These are phyloP conservation scores for Leccinum cinnamomeum DNA, from an alignment of 1,284 basidiomycete genomes.

Conservation along the genomic window DNA sequence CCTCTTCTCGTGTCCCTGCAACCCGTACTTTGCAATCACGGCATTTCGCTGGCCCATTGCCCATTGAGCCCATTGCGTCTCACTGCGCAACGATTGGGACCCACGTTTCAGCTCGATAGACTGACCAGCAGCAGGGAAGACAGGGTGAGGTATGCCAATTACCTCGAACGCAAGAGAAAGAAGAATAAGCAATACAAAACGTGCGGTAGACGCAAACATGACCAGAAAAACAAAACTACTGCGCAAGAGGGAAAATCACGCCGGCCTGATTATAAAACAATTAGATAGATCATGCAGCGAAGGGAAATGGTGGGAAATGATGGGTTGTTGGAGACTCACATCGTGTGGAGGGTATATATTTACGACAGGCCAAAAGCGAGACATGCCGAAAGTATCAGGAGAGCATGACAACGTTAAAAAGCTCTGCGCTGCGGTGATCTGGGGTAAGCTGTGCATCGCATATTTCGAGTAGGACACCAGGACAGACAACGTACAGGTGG, in stretches of 20 bases:
- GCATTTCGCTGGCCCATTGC: slow-evolving; percentile 24
- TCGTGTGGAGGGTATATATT: slow-evolving; percentile 10
- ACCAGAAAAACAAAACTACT: slow-evolving; percentile 5
- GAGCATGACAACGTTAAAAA: background rate
- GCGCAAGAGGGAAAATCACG: slow-evolving; percentile 4
- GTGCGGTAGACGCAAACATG: slow-evolving; percentile 14
- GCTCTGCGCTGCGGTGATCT: background rate
- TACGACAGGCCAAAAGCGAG: slow-evolving; percentile 1
- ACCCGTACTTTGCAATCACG: slow-evolving; percentile 27
- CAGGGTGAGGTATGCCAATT: slow-evolving; percentile 13
- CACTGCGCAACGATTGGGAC: slow-evolving; percentile 16
- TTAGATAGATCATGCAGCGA: slow-evolving; percentile 3
- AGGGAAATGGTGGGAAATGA: slow-evolving; percentile 12
- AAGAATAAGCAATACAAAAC: slow-evolving; percentile 16
- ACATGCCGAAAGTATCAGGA: slow-evolving; percentile 1
- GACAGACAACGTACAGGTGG: slow-evolving; percentile 3
- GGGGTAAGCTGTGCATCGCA: background rate
- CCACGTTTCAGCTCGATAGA: slow-evolving; percentile 22
- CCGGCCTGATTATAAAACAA: slow-evolving; percentile 11
- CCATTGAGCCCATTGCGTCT: slow-evolving; percentile 27
- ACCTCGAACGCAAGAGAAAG: slow-evolving; percentile 14
- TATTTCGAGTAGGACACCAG: background rate
- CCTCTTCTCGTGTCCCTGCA: slow-evolving; percentile 17
- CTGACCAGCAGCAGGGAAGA: slow-evolving; percentile 18
- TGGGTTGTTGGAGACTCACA: slow-evolving; percentile 1